A percentile compares a stretch with the other conserved stretches of the same genome.
Conservation (phyloP, 2,329 filamentous ascomycete species). For the Colletotrichum abscissum region DNA sequence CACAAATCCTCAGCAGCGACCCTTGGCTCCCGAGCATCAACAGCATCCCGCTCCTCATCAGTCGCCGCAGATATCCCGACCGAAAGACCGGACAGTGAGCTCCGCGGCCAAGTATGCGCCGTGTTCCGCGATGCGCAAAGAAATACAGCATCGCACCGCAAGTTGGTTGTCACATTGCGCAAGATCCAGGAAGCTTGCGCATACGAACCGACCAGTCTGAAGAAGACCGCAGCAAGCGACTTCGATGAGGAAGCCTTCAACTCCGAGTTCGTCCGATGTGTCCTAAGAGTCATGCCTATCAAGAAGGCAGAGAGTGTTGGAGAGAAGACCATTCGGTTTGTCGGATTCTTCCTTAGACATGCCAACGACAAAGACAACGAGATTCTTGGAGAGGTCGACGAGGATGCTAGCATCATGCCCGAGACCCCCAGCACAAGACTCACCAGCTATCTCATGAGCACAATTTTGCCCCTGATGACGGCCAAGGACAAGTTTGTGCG, state of each 20-base stretch:
- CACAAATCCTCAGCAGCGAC: conserved; percentile 52
- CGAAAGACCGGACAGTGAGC: conserved; percentile 75
- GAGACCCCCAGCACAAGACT: conserved; percentile 89
- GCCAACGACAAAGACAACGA: conserved; percentile 78
- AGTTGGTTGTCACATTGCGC: conserved; percentile 85
- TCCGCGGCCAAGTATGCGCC: conserved; percentile 79
- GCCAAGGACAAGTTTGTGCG: conserved; percentile 94
- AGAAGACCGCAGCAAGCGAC: conserved; percentile 67
- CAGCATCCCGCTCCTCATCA: conserved; percentile 59
- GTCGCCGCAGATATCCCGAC: conserved; percentile 67
- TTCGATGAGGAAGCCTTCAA: conserved; percentile 91
- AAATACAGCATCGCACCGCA: conserved; percentile 89
- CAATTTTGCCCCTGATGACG: conserved; percentile 79
- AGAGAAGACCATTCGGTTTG: conserved; percentile 85
- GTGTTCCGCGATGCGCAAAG: conserved; percentile 87
- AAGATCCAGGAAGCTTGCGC: conserved; percentile 91
- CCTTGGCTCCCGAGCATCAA: conserved; percentile 54
- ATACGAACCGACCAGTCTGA: conserved; percentile 68
- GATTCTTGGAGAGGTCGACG: conserved; percentile 71
- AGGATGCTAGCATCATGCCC: conserved; percentile 76
- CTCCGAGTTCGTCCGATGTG: conserved; percentile 83
- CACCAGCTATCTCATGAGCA: conserved; percentile 77
- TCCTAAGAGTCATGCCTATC: conserved; percentile 83
- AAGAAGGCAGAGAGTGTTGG: conserved; percentile 93
- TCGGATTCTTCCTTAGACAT: conserved; percentile 86